Conservation (phyloP, 225 moss, liverwort and hornwort species). For the Marchantia polymorpha region DNA sequence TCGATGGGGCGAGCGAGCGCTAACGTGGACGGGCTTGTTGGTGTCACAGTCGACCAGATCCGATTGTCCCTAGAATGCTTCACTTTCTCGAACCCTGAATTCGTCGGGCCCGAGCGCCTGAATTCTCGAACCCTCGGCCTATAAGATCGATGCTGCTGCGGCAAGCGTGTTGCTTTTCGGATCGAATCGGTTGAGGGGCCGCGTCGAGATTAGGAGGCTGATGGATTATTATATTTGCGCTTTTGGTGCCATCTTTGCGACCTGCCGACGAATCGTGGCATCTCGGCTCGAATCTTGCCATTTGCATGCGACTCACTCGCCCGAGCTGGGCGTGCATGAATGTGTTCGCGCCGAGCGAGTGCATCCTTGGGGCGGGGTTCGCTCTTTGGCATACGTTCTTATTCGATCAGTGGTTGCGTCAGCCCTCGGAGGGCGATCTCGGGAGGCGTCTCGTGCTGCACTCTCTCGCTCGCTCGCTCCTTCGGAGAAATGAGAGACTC, state of each 20-base stretch:
- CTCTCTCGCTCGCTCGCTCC: neutral
- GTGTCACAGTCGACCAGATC: slow-evolving; percentile 1
- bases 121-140: neutral
- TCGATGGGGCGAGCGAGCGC: neutral
- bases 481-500: neutral
- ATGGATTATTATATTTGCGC: neutral
- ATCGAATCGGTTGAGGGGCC: neutral
- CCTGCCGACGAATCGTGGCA: neutral
- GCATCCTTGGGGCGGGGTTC: neutral
- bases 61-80: neutral
- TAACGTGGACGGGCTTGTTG: neutral
- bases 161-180: neutral
- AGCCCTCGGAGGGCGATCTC: neutral
- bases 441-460: neutral
- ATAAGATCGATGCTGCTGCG: neutral
- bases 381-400: neutral
- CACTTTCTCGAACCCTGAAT: neutral
- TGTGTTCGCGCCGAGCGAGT: neutral
- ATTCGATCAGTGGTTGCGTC: neutral
- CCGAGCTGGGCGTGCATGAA: neutral
- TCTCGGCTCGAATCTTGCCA: neutral
- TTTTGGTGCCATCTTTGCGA: neutral
- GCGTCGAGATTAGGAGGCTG: neutral
- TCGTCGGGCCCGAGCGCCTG: neutral
- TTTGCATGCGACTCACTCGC: neutral